Conservation (phyloP, 1,139 yeast species). For the Hyphopichia fennica region DNA sequence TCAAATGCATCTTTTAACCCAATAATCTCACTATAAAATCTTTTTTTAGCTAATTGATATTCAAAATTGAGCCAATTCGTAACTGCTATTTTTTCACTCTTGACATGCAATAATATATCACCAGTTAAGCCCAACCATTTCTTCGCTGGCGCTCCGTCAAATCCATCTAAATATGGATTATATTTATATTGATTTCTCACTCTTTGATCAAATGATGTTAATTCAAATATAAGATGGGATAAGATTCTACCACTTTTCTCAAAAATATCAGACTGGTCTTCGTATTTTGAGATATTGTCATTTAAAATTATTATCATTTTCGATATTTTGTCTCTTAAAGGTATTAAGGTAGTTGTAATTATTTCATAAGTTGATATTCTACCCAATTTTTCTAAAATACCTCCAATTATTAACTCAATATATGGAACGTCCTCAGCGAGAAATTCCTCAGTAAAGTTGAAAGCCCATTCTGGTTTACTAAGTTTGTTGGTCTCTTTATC, state of each 20-base stretch:
- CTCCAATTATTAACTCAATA: slow-evolving; percentile 34
- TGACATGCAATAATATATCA: slow-evolving; percentile 44
- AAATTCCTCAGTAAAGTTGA: slow-evolving; percentile 53
- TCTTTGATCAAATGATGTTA: slow-evolving; percentile 58
- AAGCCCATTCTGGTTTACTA: slow-evolving; percentile 82
- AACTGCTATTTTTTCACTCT: slow-evolving; percentile 34
- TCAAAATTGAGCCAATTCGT: slow-evolving; percentile 69
- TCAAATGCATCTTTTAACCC: slow-evolving; percentile 53
- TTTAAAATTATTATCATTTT: slow-evolving; percentile 28
- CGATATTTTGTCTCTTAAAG: slow-evolving; percentile 49
- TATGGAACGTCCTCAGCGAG: slow-evolving; percentile 43
- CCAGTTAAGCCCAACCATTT: slow-evolving; percentile 65
- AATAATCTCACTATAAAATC: slow-evolving; percentile 59
- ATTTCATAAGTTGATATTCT: slow-evolving; percentile 47
- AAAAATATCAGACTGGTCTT: slow-evolving; percentile 20
- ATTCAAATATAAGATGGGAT: slow-evolving; percentile 62
- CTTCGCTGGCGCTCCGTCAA: slow-evolving; percentile 27
- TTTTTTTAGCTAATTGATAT: slow-evolving; percentile 50
- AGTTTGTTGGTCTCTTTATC: slow-evolving; percentile 63
- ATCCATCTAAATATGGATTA: slow-evolving; percentile 43
- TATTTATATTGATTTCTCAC: slow-evolving; percentile 55
- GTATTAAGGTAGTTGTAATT: slow-evolving; percentile 53
- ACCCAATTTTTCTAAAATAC: slow-evolving; percentile 20
- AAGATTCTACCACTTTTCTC: slow-evolving; percentile 50
- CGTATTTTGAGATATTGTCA: slow-evolving; percentile 19